A percentile compares a stretch with the other conserved stretches of the same genome.
These are phyloP conservation scores for Ligustrum vulgare DNA, from an alignment of 257 asterid species.

Conservation along the genomic window DNA sequence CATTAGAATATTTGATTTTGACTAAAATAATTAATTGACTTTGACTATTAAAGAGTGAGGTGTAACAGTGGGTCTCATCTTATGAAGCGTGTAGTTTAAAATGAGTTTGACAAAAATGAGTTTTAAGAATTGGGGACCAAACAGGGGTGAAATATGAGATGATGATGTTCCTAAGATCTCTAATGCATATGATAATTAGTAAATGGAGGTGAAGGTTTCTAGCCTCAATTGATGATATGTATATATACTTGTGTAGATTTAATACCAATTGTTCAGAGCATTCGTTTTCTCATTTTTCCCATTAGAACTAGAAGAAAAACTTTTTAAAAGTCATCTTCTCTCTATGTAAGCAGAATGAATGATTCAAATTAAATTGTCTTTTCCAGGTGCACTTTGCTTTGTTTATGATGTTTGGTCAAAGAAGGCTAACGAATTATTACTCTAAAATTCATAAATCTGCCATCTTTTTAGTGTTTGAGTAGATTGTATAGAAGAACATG, in stretches of 20 bases:
- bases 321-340: background rate
- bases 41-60: no score
- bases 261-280: background rate
- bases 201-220: background rate
- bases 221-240: background rate
- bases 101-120: background rate
- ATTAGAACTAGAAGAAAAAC: background rate
- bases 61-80: no score
- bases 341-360: background rate
- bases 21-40: no score
- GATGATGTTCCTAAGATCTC: background rate
- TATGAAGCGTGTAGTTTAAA: background rate
- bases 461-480: background rate
- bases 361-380: background rate
- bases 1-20: no score
- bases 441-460: slow-evolving; percentile 37
- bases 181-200: background rate
- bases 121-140: background rate
- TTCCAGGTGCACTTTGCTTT: slow-evolving; percentile 91
- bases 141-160: background rate
- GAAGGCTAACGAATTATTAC: slow-evolving; percentile 62
- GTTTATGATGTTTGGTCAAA: slow-evolving; percentile 72
- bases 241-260: background rate
- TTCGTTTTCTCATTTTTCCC: background rate
- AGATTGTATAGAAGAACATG: background rate